Conservation (phyloP, 495 filamentous ascomycete genomes). For the Daldinia vernicosa region DNA sequence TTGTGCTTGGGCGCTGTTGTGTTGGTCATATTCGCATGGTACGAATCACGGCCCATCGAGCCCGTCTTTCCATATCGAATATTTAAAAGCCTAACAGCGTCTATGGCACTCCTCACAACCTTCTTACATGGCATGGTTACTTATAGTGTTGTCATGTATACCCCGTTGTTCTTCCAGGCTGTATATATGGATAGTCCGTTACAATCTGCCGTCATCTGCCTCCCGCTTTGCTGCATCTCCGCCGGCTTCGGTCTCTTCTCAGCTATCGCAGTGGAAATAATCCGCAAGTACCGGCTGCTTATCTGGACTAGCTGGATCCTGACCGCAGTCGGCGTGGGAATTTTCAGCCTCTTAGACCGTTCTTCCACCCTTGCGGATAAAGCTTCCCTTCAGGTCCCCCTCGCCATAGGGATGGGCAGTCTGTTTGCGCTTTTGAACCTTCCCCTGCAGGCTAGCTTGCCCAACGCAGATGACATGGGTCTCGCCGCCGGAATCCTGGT, state of each 20-base stretch:
- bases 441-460: neutral
- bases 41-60: neutral
- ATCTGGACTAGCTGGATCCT: neutral
- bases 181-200: neutral
- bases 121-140: neutral
- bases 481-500: neutral
- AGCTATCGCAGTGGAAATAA: neutral
- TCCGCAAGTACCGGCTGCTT: neutral
- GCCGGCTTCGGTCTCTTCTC: neutral
- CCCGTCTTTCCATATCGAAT: neutral
- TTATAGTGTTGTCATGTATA: neutral
- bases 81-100: neutral
- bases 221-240: neutral
- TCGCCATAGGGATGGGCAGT: neutral
- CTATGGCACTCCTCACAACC: neutral
- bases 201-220: neutral
- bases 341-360: neutral
- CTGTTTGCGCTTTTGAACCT: neutral
- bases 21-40: neutral
- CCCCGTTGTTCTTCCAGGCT: neutral
- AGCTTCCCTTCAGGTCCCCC: neutral
- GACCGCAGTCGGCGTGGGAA: neutral
- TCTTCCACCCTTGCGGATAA: neutral
- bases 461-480: neutral
- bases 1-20: neutral